Evolutionary conservation across 2,329 filamentous ascomycete species (phyloP).

Genomic region (Scortechinia acanthostroma): DNA sequence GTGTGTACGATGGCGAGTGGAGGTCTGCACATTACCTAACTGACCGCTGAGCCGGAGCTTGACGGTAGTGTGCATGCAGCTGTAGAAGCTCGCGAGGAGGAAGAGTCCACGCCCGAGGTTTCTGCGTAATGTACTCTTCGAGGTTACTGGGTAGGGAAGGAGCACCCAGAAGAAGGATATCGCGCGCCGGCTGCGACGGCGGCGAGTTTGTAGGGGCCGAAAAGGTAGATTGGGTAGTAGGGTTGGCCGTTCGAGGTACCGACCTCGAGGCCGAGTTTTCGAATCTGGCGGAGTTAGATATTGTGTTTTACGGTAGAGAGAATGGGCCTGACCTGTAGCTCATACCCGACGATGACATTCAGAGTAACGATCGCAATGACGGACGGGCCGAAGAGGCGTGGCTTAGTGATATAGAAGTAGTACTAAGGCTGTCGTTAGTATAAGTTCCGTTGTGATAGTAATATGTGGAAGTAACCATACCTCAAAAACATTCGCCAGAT

Average conservation of each 20-base stretch:
- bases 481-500: slow-evolving; percentile 2
- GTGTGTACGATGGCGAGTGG: background rate
- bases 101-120: background rate
- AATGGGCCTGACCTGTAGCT: background rate
- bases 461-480: background rate
- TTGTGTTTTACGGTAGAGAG: background rate
- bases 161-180: slow-evolving; percentile 2
- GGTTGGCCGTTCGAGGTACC: background rate
- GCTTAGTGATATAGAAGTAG: background rate
- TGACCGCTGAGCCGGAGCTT: background rate
- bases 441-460: background rate
- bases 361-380: background rate
- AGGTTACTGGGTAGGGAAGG: background rate
- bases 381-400: background rate
- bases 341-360: background rate
- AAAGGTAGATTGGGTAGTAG: slow-evolving; percentile 1
- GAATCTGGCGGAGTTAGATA: background rate
- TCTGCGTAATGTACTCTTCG: background rate
- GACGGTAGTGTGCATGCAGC: background rate
- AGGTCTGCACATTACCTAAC: background rate
- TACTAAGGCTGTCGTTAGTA: background rate
- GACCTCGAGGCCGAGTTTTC: background rate
- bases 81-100: background rate
- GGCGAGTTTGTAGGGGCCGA: slow-evolving; percentile 1
- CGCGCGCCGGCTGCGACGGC: background rate